A percentile compares a stretch with the other conserved stretches of the same genome.
Conservation (phyloP, 1,139 yeast genomes). For the Meyerozyma athensensis region DNA sequence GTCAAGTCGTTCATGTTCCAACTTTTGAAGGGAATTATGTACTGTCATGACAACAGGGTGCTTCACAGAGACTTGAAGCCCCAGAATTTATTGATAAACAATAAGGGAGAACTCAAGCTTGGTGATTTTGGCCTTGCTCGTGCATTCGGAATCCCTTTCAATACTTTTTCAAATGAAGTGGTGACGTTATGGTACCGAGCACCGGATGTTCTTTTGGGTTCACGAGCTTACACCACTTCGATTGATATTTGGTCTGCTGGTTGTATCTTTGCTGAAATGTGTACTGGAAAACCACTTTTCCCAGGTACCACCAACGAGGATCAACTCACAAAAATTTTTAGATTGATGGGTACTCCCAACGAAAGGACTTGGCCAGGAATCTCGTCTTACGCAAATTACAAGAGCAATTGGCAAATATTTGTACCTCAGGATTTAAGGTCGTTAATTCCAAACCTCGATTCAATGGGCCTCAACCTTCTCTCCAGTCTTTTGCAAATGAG, state of each 20-base stretch:
- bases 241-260: conserved; percentile 99
- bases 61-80: conserved; percentile 95
- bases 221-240: conserved; percentile 90
- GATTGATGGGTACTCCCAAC: conserved; percentile 94
- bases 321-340: conserved; percentile 82
- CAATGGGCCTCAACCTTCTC: conserved; percentile 73
- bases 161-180: conserved; percentile 94
- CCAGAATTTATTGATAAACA: conserved; percentile 82
- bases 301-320: conserved; percentile 97
- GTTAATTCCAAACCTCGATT: conserved; percentile 74
- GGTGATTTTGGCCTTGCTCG: conserved; percentile 98
- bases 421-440: conserved; percentile 81
- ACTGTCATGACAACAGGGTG: conserved; percentile 93
- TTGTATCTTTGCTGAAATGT: conserved; percentile 96
- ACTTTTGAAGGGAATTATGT: conserved; percentile 81
- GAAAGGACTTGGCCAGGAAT: conserved; percentile 97
- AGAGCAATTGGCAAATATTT: conserved; percentile 70
- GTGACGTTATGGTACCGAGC: conserved; percentile 99
- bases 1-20: conserved; percentile 94
- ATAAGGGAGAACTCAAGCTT: conserved; percentile 83
- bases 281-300: conserved; percentile 94
- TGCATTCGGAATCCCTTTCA: conserved; percentile 97
- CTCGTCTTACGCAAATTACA: conserved; percentile 78
- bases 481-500: conserved; percentile 79
- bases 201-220: conserved; percentile 93